Evolutionary conservation across 2,329 filamentous ascomycete species (phyloP).

Genomic region (Botrytis sinoallii): DNA sequence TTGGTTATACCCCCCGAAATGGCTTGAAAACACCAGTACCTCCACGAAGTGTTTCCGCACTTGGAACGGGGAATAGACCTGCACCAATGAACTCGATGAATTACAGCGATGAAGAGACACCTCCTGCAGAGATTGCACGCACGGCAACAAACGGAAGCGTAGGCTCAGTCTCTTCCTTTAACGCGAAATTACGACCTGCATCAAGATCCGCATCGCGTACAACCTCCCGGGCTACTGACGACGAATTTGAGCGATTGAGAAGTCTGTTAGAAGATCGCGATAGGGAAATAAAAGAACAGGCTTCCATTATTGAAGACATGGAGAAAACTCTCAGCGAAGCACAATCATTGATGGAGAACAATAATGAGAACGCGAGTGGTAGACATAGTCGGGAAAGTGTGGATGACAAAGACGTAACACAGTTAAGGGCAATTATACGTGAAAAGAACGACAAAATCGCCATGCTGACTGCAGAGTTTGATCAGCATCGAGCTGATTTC

Average conservation of each 20-base stretch:
- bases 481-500: constrained; percentile 92
- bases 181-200: constrained; percentile 50
- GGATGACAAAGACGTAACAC: constrained; percentile 69
- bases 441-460: constrained; percentile 98
- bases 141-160: constrained; percentile 50
- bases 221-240: constrained; percentile 49
- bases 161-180: constrained; percentile 54
- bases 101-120: constrained; percentile 56
- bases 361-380: constrained; percentile 47
- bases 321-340: constrained; percentile 82
- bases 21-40: constrained; percentile 50
- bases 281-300: constrained; percentile 83
- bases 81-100: constrained; percentile 44
- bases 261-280: constrained; percentile 79
- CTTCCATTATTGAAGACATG: constrained; percentile 80
- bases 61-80: constrained; percentile 44
- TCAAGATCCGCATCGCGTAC: constrained; percentile 41
- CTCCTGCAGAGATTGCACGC: constrained; percentile 51
- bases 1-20: constrained; percentile 44
- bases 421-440: constrained; percentile 76
- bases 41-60: constrained; percentile 57
- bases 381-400: constrained; percentile 46
- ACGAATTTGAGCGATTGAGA: constrained; percentile 71
- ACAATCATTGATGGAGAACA: constrained; percentile 63
- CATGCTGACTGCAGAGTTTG: constrained; percentile 90